phyloP scores from a whole-genome alignment of 2,329 filamentous ascomycete genomes.

The Aspergillus hiratsukae region DNA sequence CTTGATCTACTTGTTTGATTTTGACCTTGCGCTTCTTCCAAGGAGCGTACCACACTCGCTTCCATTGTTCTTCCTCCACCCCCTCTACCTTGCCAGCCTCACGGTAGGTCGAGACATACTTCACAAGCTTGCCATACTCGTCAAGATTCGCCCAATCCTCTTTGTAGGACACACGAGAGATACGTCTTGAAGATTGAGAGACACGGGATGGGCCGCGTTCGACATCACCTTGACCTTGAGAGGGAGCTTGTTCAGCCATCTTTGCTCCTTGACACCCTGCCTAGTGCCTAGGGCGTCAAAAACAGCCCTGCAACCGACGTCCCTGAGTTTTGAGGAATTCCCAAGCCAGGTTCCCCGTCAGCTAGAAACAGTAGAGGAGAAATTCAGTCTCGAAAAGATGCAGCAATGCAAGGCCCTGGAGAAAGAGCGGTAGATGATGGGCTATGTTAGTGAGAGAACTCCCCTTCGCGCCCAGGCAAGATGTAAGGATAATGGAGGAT shows the following conservation, averaged over 20 bases:
- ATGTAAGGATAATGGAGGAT: background rate
- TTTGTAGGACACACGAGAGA: conserved; percentile 33
- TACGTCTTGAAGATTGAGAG: conserved; percentile 26
- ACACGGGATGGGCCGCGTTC: conserved; percentile 21
- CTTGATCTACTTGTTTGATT: conserved; percentile 19
- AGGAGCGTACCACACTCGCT: conserved; percentile 58
- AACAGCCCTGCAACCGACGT: conserved; percentile 1
- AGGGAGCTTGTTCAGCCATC: conserved; percentile 20
- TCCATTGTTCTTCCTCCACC: conserved; percentile 42
- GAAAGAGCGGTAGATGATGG: background rate
- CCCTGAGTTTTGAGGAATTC: conserved; percentile 2
- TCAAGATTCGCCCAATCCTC: conserved; percentile 41
- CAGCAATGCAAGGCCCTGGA: background rate
- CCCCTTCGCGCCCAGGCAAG: background rate
- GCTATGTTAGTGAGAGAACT: background rate
- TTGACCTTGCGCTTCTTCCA: conserved; percentile 43
- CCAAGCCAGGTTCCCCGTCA: background rate
- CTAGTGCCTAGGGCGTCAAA: background rate
- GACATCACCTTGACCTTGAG: conserved; percentile 11
- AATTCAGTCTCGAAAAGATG: conserved; percentile 1
- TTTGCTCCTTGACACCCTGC: conserved; percentile 5
- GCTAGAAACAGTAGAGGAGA: conserved; percentile 2
- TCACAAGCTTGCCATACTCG: conserved; percentile 63
- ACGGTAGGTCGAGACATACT: conserved; percentile 63
- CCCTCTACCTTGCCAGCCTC: conserved; percentile 46